Conservation (phyloP, 331 rosid genomes). For the Saraca asoca region DNA sequence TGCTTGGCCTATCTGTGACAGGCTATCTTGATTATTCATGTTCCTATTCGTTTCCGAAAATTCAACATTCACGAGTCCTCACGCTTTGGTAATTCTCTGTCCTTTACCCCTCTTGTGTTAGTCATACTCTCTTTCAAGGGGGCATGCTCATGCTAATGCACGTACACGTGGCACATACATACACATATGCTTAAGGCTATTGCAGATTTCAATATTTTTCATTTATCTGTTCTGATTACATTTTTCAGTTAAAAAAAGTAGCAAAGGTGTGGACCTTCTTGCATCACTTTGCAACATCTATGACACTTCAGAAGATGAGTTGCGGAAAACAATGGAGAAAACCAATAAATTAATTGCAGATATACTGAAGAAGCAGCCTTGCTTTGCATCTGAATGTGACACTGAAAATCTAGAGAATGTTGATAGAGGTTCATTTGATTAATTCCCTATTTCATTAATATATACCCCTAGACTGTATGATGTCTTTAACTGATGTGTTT, state of each 20-base stretch:
- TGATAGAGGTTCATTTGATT: conserved; percentile 58
- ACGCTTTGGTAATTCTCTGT: conserved; percentile 61
- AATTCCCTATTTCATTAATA: conserved; percentile 11
- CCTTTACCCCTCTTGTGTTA: background rate
- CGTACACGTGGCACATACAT: background rate
- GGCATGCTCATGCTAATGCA: background rate
- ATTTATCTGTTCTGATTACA: conserved; percentile 30
- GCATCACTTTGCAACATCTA: conserved; percentile 78
- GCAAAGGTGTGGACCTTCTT: conserved; percentile 76
- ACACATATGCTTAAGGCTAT: background rate
- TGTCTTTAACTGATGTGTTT: conserved; percentile 26
- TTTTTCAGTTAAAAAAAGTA: conserved; percentile 69
- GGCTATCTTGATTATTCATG: conserved; percentile 86
- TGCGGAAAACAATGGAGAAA: conserved; percentile 78
- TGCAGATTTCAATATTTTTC: background rate
- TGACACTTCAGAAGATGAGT: conserved; percentile 81
- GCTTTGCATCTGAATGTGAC: conserved; percentile 64
- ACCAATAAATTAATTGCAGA: conserved; percentile 70
- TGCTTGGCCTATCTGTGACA: conserved; percentile 46
- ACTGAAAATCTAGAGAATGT: conserved; percentile 66
- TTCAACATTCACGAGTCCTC: conserved; percentile 68
- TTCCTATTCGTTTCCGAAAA: conserved; percentile 67
- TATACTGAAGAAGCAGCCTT: conserved; percentile 73
- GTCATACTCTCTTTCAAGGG: conserved; percentile 23
- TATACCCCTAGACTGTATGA: conserved; percentile 14